These are phyloP conservation scores for Nephromyces sp. DNA, from an alignment of 169 alveolate species.

Conservation along the genomic window DNA sequence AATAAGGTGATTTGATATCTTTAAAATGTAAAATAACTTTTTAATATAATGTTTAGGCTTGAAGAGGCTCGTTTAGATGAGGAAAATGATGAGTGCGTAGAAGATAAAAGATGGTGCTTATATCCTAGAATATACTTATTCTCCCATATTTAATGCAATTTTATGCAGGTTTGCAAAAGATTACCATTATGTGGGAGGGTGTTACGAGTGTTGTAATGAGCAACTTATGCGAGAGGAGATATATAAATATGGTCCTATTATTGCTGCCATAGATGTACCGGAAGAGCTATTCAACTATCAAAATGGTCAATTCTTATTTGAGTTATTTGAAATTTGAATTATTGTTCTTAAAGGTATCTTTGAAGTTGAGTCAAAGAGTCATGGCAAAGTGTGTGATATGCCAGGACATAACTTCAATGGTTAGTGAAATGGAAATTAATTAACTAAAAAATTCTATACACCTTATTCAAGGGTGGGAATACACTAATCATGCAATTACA, in stretches of 20 bases:
- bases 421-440: background rate
- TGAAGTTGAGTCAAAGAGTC: conserved; percentile 44
- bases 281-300: conserved; percentile 42
- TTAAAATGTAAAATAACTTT: too few relatives aligned
- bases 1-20: too few relatives aligned
- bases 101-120: background rate
- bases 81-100: too few relatives aligned
- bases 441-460: background rate
- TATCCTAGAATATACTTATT: background rate
- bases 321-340: background rate
- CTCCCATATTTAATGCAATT: background rate
- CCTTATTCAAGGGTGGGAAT: conserved; percentile 72
- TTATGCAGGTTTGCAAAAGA: conserved; percentile 41
- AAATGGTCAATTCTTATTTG: conserved; percentile 22
- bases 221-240: conserved; percentile 42
- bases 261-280: conserved; percentile 67
- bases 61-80: too few relatives aligned
- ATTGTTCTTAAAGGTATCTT: conserved; percentile 3
- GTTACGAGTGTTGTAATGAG: conserved; percentile 46
- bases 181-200: conserved; percentile 52
- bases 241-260: conserved; percentile 52
- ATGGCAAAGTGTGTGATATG: conserved; percentile 62
- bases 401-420: conserved; percentile 63
- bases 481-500: conserved; percentile 74
- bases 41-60: too few relatives aligned